Conservation (phyloP, 139 green algal species). For the Chlorella sp. region DNA sequence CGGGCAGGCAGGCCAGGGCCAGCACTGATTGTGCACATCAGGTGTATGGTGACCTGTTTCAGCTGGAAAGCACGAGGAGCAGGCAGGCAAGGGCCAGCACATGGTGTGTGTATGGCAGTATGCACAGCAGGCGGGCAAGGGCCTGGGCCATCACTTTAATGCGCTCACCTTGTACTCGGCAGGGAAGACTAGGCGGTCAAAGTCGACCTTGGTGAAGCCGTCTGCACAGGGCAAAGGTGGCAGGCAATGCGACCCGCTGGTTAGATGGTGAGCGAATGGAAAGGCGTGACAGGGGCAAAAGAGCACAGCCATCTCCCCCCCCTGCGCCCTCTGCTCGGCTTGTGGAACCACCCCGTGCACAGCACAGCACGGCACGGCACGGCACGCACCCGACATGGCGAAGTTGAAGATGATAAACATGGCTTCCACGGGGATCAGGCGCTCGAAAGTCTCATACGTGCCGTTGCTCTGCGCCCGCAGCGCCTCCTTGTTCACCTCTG, state of each 20-base stretch:
- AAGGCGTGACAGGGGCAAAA: too few species aligned
- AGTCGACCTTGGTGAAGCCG: conserved; percentile 6
- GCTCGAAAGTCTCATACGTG: conserved; percentile 20
- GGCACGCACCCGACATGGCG: background rate
- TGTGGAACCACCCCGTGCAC: too few species aligned
- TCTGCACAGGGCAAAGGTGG: background rate
- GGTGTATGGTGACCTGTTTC: too few species aligned
- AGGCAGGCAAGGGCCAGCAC: background rate
- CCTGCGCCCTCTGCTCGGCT: too few species aligned
- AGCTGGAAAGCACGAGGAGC: too few species aligned
- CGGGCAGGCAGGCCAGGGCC: too few species aligned
- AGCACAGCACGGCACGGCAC: too few species aligned
- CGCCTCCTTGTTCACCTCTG: conserved; percentile 41
- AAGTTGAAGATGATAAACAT: conserved; percentile 20
- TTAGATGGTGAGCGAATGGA: too few species aligned
- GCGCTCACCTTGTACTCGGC: conserved; percentile 10
- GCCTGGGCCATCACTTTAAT: background rate
- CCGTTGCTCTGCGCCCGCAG: conserved; percentile 11
- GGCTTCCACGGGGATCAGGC: conserved; percentile 58
- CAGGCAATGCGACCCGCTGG: background rate
- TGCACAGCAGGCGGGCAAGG: too few species aligned
- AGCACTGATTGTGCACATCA: too few species aligned
- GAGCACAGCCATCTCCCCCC: background rate
- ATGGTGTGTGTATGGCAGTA: background rate
- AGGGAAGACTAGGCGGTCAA: conserved; percentile 2